phyloP scores from a whole-genome alignment of 78 protist species.

The Dictyostelium citrinum region DNA sequence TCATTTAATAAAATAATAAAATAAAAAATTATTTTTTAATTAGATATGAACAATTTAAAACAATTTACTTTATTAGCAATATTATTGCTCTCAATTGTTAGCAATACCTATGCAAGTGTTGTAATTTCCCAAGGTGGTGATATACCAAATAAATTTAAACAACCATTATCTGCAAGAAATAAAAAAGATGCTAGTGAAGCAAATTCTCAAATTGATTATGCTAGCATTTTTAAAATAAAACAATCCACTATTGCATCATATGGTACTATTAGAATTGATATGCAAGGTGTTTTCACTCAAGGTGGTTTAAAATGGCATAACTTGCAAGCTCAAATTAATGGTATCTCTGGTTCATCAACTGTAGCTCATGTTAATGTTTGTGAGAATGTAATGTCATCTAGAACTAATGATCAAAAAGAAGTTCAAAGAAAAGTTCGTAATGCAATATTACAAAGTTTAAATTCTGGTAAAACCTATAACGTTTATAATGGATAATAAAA shows the following conservation, averaged over 20 bases:
- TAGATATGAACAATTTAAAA: neutral
- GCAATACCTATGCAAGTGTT: neutral
- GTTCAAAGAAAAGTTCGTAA: constrained; percentile 11
- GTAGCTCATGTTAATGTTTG: constrained; percentile 5
- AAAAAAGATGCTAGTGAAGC: neutral
- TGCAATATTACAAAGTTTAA: neutral
- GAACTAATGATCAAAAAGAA: neutral
- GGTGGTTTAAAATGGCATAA: neutral
- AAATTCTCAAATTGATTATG: neutral
- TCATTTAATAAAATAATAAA: neutral
- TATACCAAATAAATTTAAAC: neutral
- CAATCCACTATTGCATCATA: neutral
- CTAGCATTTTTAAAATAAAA: neutral
- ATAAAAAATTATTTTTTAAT: neutral
- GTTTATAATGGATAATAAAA: neutral
- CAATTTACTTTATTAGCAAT: neutral
- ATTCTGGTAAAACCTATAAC: neutral
- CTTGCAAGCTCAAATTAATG: constrained; percentile 1
- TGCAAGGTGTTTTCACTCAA: constrained; percentile 1
- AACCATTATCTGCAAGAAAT: neutral
- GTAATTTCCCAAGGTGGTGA: neutral
- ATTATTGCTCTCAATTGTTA: neutral
- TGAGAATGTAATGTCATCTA: neutral
- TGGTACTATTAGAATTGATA: neutral
- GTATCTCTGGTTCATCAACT: neutral